Evolutionary conservation across 805 yeast genomes (phyloP), one percentile per base, ranked within the genome.

Genomic region (Wickerhamomyces tratensis): DNA sequence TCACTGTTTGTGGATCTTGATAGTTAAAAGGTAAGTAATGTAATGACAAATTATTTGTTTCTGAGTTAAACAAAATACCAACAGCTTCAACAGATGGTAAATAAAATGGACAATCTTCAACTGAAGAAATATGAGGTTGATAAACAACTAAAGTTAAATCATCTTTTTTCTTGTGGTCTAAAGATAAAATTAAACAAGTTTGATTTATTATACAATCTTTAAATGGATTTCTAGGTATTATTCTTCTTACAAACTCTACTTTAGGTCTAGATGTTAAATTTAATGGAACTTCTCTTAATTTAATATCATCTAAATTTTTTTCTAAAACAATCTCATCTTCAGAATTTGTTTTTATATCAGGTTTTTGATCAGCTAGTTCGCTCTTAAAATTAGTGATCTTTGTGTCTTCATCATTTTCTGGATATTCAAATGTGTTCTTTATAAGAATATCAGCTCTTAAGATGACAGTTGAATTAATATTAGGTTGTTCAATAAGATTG

Each of bases 181-280:
- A 50, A 5, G 65, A 64, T 57, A 71, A 62, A 2, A 76, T 63
- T 33, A 78, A 61, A 60, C 97, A 89, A 0, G 96, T 82, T 61
- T 91, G 98, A 57, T 86, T 85, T 47, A 88, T 77, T 25, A 86
- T 75, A 41, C 74, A 73, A 57, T 89, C 98, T 53, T 86, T 83
- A 56, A 76, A 79, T 0, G 96, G 95, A 54, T 89, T 89, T 60
- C 97, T 69, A 10, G 98, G 98, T n/a, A 89, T 74, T 33, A 89
- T 78, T 50, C 95, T 69, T 50, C 97, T 74, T n/a, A 87, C 86
- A 39, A 83, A 63, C 49, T 79, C 78, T 20, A 61, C 57, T 37
- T 67, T 65, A 15, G 71, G 69, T 44, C 54, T 59, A 43, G 52
- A 64, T 31, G 11, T 43, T 39, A 43, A 53, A 26, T 39, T 50